These are phyloP conservation scores for Mrakia hoshinonis DNA, from an alignment of 768 basidiomycete genomes.

Conservation along the genomic window DNA sequence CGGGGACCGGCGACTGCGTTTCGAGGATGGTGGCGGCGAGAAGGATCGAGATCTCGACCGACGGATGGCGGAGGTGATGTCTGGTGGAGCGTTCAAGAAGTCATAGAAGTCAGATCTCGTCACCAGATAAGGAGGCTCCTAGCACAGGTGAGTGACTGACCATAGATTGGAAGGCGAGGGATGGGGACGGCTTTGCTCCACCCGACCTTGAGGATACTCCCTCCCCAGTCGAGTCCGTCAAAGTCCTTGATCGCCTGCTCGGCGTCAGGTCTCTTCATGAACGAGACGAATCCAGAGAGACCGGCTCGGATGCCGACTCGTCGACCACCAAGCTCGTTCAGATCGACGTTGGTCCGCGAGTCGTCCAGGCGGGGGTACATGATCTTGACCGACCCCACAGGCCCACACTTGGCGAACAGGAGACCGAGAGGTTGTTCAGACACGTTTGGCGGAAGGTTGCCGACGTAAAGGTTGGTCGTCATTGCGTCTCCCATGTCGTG, in stretches of 20 bases:
- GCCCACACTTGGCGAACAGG: conserved; percentile 84
- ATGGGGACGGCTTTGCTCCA: conserved; percentile 97
- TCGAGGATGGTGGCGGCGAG: conserved; percentile 35
- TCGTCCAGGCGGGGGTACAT: conserved; percentile 94
- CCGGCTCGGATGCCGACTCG: conserved; percentile 55
- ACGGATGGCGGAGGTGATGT: conserved; percentile 23
- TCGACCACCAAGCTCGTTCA: conserved; percentile 65
- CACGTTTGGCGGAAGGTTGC: conserved; percentile 78
- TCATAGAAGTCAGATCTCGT: not conserved
- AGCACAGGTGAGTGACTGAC: conserved; percentile 44
- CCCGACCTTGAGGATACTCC: conserved; percentile 72
- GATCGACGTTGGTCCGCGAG: conserved; percentile 55
- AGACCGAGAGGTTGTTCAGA: conserved; percentile 76
- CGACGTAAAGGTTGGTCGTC: conserved; percentile 93
- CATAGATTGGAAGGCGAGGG: conserved; percentile 60
- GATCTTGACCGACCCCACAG: conserved; percentile 91
- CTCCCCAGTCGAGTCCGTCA: conserved; percentile 93
- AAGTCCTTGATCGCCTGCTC: conserved; percentile 78
- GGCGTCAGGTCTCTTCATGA: conserved; percentile 86
- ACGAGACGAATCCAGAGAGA: conserved; percentile 91
- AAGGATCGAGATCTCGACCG: conserved; percentile 45
- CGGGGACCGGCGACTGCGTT: not conserved
- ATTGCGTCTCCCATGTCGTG: conserved; percentile 81
- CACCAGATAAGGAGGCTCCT: not conserved
- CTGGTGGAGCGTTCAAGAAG: not conserved